Conservation (phyloP, 176 grass and related monocot species). For the Thalia dealbata region DNA sequence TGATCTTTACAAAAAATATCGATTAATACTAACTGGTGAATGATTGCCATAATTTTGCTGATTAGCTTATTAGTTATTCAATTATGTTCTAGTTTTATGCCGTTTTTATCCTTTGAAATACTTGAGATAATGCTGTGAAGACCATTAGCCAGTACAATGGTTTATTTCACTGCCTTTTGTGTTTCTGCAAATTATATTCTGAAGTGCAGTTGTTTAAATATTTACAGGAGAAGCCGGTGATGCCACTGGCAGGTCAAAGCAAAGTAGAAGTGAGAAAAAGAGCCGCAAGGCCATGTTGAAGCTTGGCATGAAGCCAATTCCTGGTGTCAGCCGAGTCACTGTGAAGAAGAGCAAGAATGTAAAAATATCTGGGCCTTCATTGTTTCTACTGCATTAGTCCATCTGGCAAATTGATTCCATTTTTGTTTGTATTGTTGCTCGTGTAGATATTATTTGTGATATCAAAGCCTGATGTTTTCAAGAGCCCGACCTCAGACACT, state of each 20-base stretch:
- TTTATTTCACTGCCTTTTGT: too few relatives aligned
- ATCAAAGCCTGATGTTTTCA: conserved; percentile 15
- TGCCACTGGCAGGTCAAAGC: conserved; percentile 3
- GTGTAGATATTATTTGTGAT: background rate
- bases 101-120: too few relatives aligned
- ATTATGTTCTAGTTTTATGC: too few relatives aligned
- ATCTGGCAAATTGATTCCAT: background rate
- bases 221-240: background rate
- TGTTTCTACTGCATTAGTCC: background rate
- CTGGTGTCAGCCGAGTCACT: conserved; percentile 6
- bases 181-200: too few relatives aligned
- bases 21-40: too few relatives aligned
- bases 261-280: conserved; percentile 15
- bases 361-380: background rate
- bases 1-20: too few relatives aligned
- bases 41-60: too few relatives aligned
- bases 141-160: background rate
- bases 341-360: conserved; percentile 14
- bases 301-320: conserved; percentile 12
- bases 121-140: background rate
- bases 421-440: background rate
- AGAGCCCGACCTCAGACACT: conserved; percentile 13
- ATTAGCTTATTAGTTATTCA: too few relatives aligned
- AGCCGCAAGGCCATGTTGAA: conserved; percentile 11
- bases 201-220: background rate